Percentiles rank a stretch among this genome's conserved stretches.
Evolutionary conservation across 768 basidiomycete species (phyloP).

Genomic region (Zangia roseola): DNA sequence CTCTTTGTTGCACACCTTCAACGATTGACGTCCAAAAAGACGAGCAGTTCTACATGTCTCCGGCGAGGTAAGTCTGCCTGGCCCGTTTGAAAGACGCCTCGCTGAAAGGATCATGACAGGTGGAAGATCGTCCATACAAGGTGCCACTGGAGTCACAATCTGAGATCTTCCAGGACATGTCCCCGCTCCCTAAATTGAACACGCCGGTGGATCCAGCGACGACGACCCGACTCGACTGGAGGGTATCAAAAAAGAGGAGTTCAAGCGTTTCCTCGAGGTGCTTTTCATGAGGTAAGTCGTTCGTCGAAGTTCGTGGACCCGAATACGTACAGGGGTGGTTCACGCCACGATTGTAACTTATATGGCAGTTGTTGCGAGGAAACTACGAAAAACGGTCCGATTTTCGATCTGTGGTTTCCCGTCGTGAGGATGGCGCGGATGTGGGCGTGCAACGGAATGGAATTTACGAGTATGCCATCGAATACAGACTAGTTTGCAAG

Average conservation of each 20-base stretch:
- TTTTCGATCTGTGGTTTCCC: constrained; percentile 35
- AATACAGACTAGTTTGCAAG: constrained; percentile 9
- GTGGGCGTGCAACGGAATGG: constrained; percentile 37
- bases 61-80: constrained; percentile 3
- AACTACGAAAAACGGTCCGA: neutral
- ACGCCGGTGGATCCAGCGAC: constrained; percentile 19
- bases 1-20: no score
- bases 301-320: no score
- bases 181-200: constrained; percentile 15
- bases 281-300: constrained; percentile 18
- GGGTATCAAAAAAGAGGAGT: constrained; percentile 24
- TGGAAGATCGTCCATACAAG: constrained; percentile 28
- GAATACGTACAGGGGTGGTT: neutral
- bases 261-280: constrained; percentile 24
- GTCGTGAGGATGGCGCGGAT: constrained; percentile 39
- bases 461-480: constrained; percentile 31
- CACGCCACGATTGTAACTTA: no score
- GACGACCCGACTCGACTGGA: constrained; percentile 24
- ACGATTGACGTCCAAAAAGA: constrained; percentile 1
- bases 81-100: neutral
- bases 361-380: constrained; percentile 4
- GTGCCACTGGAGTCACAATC: constrained; percentile 28
- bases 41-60: constrained; percentile 17
- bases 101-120: constrained; percentile 9
- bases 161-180: constrained; percentile 26